Base-by-base conservation (phyloP, 257 asterid genomes). In the Pogostemon cablin region DNA sequence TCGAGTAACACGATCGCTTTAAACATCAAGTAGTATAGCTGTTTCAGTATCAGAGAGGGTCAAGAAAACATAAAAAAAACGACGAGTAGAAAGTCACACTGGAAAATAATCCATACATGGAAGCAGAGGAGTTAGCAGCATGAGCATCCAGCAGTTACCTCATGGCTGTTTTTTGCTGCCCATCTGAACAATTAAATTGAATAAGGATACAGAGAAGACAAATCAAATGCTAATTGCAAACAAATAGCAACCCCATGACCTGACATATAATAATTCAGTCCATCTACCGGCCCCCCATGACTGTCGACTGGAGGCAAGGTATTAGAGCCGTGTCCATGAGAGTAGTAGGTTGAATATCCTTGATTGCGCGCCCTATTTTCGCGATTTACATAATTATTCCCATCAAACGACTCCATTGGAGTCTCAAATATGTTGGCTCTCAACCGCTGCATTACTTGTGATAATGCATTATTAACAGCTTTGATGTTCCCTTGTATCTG, bases 401-500 rank as follows among this genome's bases (percentile, higher is more conserved):
- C 93, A 71, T 81, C 79, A 43, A 81, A 72, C 32, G 64, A 54
- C 67, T 80, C 92, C 4, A 73, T 12, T 34, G 83, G 50, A 59
- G 79, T 74, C 80, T 88, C 96, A 77, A 88, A 89, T 61, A 70
- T 3, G 59, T 90, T 93, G 69, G 80, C 77, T 76, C 97, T 88
- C 83, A 93, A 80, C 9, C 96, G 86, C 73, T 83, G 80, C 68
- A 81, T 20, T 62, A 93, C 89, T 87, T 84, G 97, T 62, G 84
- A 71, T 57, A 93, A 71, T 0, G 98, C 98, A 70, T 75, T 76
- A 67, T 81, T 80, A 59, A 93, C 91, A 59, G 88, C 88, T 79
- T 78, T 83, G 43, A 67, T 40, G 72, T 93, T 96, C 68, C 98
- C 98, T 55, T 86, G 73, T 74, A 93, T 87, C 98, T 93, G 83